Evolutionary conservation across 1,139 yeast species (phyloP), one percentile per base, ranked within the genome.

Genomic region (Scheffersomyces lignicola): DNA sequence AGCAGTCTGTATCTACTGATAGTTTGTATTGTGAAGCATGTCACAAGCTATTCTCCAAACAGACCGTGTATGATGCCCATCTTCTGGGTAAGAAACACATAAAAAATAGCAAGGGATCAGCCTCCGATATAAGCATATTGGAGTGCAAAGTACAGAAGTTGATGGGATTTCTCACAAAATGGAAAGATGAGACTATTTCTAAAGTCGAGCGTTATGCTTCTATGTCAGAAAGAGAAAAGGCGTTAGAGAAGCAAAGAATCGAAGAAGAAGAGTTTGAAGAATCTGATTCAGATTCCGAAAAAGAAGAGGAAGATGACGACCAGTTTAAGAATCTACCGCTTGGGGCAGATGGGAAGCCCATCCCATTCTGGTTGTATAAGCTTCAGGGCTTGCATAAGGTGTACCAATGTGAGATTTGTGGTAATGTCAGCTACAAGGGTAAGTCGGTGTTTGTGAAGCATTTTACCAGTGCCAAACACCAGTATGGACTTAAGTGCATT

Each of bases 281-380:
- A 14, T 60, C 58, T 8, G 62, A 54, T n/a, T 49, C 38, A 1
- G 51, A 42, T 2, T 47, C 47, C 1, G 51, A 49, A 3, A 48
- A 41, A 6, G 48, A 44, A 5, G 38, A 45, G 4, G 51, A 44
- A 7, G 54, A 48, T 9, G 45, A 38, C 32, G 50, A 49, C 13
- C 42, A 41, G 5, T 50, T 47, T 43, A 66, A 78, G 38, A 78
- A 83, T 41, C 58, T 87, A 36, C 96, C 96, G 0, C 44, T 87
- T 1, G 97, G 96, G 0, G 75, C 87, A 23, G 96, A 90, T 58
- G 97, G 97, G 0, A 75, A 75, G 27, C 97, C 97, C 0, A 88
- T 92, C 25, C 98, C 98, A 1, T 79, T 72, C 40, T 92, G 99
- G 99, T 65, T 92, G 18, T 90, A 80, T 70, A 92, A 90, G 55